These are phyloP conservation scores for Lagerstroemia speciosa DNA, from an alignment of 345 rosid species.

Conservation along the genomic window DNA sequence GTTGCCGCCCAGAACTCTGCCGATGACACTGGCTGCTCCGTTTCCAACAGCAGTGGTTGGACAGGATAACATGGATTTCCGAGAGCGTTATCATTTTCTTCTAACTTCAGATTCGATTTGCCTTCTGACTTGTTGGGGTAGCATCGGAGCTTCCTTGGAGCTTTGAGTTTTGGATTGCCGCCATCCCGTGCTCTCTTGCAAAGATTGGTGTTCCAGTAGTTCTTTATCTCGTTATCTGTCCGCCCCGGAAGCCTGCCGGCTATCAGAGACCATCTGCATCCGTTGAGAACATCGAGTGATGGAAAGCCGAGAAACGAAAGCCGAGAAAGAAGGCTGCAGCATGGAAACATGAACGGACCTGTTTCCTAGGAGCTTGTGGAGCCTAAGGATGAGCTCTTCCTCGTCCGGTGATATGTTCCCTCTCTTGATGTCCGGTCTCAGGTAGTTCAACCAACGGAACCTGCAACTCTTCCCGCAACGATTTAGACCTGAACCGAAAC, in stretches of 20 bases:
- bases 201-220: slow-evolving; percentile 32
- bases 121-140: not conserved
- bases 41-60: not conserved
- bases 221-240: slow-evolving; percentile 39
- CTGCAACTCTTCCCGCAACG: slow-evolving; percentile 32
- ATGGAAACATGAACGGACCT: slow-evolving; percentile 13
- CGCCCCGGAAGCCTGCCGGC: slow-evolving; percentile 47
- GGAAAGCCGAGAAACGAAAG: not conserved
- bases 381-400: slow-evolving; percentile 27
- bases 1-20: not conserved
- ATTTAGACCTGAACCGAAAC: slow-evolving; percentile 13
- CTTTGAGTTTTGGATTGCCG: not conserved
- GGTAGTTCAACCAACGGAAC: slow-evolving; percentile 29
- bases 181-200: slow-evolving; percentile 18
- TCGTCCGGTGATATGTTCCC: slow-evolving; percentile 27
- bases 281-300: not conserved
- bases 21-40: not conserved
- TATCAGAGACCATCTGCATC: slow-evolving; percentile 42
- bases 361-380: slow-evolving; percentile 27
- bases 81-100: not conserved
- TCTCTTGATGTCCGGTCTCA: slow-evolving; percentile 28
- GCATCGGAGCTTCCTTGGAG: not conserved
- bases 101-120: not conserved
- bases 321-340: not conserved
- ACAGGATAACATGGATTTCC: not conserved